Base-by-base conservation (phyloP, 306 rosid genomes). In the Ammopiptanthus mongolicus region DNA sequence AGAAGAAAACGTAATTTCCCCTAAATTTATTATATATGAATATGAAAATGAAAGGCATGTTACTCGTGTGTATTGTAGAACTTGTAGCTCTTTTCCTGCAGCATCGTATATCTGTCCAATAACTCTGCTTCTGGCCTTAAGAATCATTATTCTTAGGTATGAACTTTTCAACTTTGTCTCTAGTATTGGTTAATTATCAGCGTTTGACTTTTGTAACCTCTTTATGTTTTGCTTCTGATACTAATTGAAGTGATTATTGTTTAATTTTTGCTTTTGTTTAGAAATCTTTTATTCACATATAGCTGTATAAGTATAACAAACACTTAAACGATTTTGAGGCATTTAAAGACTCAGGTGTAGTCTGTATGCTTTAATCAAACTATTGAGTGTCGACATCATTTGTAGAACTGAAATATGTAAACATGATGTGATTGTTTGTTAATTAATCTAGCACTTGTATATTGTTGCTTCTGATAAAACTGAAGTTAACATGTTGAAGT, bases 101-200 rank as follows among this genome's bases (percentile, higher is more conserved):
- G 61, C 48, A 12, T 57, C 36, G 58, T 77, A n/a, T 78, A 10
- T 67, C 69, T 1, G 71, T 60, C 47, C 68, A 23, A 23, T 75
- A 42, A 6, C 14, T 22, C 21, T 56, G 23, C 36, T 53, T 56
- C 66, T 60, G 63, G 3, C 48, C 59, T 28, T 42, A 21, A 71
- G 33, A 39, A 13, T 69, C 50, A 12, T 69, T 31, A 17, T 50
- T 25, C 41, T 77, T 76, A 56, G 84, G 84, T 81, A 18, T 53
- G 71, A 53, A 18, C 14, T 52, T 50, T 75, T 75, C 36, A 52
- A 14, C 5, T 44, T 60, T 61, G 4, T 71, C 37, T 55, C 57
- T 66, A 28, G 3, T 25, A 12, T 12, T 51, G 3, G 19, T 64
- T 13, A 33, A 22, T 53, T 55, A 65, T 23, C 15, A 37, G 42